Base-by-base conservation (phyloP, 176 grass and related monocot species). In the Calamus simplicifolius region DNA sequence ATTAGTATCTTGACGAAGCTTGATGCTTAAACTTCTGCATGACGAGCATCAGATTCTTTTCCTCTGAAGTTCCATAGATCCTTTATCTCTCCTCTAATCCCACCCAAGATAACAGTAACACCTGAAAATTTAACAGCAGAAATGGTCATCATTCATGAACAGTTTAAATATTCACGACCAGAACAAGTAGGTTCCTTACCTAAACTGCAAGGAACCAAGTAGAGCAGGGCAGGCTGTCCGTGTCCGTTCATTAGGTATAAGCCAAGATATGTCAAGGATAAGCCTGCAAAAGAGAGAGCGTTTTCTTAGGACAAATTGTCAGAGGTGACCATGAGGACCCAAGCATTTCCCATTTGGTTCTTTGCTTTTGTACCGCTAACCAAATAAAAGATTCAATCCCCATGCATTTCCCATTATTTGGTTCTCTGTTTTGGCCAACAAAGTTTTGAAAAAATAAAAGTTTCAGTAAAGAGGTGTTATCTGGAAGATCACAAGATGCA, bases 171-270 rank as follows among this genome's bases (percentile, higher is more conserved):
- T 17, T 25, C 23, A 12, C 2, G 15, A 29, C 5, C 25, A 56
- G 18, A 56, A 48, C 5, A 2, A 68, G 58, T 53, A 27, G 4
- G 35, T 43, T 43, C 35, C 18, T 53, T 13, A 97, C 87, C 93
- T 82, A 97, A 67, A 6, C 87, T 97, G 31, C 75, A 97, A n/a
- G 93, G 93, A 68, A 97, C 93, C 12, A 91, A 75, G 70, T 97
- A 97, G 78, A 97, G 93, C 49, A 97, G 76, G 57, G 93, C 93
- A 28, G 93, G 93, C 18, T 91, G 93, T 10, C 93, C 93, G 55
- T 82, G 79, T 18, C 87, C 85, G 16, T 92, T 82, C 93, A 89
- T 92, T 8, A 98, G 70, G 71, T 77, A 92, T 62, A 92, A 70
- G 1, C 77, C 84, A 31, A 88, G 48, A 54, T 98, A 98, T 70